A percentile compares a stretch with the other conserved stretches of the same genome.
These are phyloP conservation scores for Fomes fomentarius DNA, from an alignment of 1,284 basidiomycete genomes.

Conservation along the genomic window DNA sequence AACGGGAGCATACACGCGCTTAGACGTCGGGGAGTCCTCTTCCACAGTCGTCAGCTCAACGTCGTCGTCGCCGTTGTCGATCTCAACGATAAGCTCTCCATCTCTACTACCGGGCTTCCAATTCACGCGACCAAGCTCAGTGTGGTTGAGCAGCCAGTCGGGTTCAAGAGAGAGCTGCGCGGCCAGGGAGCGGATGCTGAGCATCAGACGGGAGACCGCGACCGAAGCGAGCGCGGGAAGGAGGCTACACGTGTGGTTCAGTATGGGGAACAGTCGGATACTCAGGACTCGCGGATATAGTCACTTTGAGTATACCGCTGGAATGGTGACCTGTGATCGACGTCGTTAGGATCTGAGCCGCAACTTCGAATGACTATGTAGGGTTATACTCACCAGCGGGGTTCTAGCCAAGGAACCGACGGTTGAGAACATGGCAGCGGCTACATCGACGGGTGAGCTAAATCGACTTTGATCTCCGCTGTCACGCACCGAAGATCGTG, in stretches of 20 bases:
- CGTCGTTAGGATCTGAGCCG: not conserved
- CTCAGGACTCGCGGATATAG: not conserved
- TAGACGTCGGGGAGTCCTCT: conserved; percentile 1
- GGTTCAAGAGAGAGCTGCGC: conserved; percentile 30
- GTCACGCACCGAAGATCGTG: conserved; percentile 25
- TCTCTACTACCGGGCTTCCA: conserved; percentile 28
- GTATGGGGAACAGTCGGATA: not conserved
- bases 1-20: conserved; percentile 5
- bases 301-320: conserved; percentile 31
- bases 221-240: conserved; percentile 28
- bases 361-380: not conserved
- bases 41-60: conserved; percentile 14
- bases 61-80: conserved; percentile 22
- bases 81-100: conserved; percentile 33
- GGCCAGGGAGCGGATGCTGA: conserved; percentile 36
- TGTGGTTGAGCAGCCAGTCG: conserved; percentile 34
- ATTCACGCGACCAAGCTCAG: conserved; percentile 34
- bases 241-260: conserved; percentile 19
- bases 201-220: conserved; percentile 36
- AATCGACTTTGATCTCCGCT: too few species aligned
- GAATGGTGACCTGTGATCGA: conserved; percentile 21
- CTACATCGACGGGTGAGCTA: conserved; percentile 1
- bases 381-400: conserved; percentile 9
- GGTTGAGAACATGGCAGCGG: conserved; percentile 21
- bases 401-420: conserved; percentile 19